Evolutionary conservation across 2,329 filamentous ascomycete genomes (phyloP).

Genomic region (Colletotrichum sp.): DNA sequence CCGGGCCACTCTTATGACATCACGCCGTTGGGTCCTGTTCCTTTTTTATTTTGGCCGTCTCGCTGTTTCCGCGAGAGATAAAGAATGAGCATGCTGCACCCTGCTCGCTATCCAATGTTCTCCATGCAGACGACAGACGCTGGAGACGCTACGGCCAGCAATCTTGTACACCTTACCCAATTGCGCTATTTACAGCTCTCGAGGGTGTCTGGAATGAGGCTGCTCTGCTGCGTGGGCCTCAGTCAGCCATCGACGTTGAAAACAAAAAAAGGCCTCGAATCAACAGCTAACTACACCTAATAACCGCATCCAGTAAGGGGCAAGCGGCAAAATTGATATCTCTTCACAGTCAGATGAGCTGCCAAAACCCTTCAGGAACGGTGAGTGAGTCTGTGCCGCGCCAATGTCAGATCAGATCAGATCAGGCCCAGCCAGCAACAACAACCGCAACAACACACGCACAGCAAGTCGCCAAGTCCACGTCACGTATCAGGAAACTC

Average conservation of each 20-base stretch:
- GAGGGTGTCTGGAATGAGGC: background rate
- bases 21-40: background rate
- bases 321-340: background rate
- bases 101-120: background rate
- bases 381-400: background rate
- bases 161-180: too few relatives aligned
- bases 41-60: background rate
- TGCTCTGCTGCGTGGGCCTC: background rate
- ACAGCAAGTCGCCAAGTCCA: background rate
- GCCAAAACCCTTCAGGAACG: background rate
- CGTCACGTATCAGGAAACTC: conserved; percentile 18
- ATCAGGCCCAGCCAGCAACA: background rate
- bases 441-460: background rate
- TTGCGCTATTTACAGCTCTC: background rate
- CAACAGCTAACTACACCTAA: background rate
- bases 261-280: background rate
- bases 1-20: background rate
- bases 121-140: background rate
- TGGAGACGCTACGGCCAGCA: background rate
- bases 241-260: background rate
- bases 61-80: background rate
- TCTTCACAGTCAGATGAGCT: background rate
- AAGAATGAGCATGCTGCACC: background rate
- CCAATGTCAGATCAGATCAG: conserved; percentile 8
- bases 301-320: background rate